Evolutionary conservation across 345 rosid species (phyloP), one percentile per base, ranked within the genome.

Genomic region (Excoecaria cochinchinensis): DNA sequence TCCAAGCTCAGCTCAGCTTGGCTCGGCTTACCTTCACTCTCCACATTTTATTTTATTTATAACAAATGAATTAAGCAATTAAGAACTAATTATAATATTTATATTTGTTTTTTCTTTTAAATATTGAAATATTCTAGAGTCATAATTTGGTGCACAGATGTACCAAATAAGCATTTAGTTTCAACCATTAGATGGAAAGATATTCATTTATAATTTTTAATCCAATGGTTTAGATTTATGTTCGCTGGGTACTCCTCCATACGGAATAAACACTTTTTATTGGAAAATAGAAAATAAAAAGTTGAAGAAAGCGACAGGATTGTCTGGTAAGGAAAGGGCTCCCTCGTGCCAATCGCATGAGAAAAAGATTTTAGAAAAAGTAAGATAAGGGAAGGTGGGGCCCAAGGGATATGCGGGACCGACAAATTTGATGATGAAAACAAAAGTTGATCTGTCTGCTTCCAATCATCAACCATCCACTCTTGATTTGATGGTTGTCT

Each of bases 401-500:
- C n/a, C n/a, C 13, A 4, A 11, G 8, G 22, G 68, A 52, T 36
- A 44, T 6, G 46, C 1, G 76, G 85, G 84, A 0, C 85, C 84
- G 74, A 68, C 19, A 31, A 31, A 19, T 5, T 0, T 64, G 15
- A 63, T 75, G 72, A 64, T 56, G 16, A 46, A 65, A 75, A 76
- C 74, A 77, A 78, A 73, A 74, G 63, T 78, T 82, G 53, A 77
- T 79, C 79, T 82, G 86, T 90, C 88, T 79, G 85, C 75, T 81
- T 84, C 89, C 87, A 80, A 89, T 86, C 91, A 89, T 85, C 74
- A 78, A 52, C 80, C 78, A 82, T 74, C 82, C 79, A 76, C 77
- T 77, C 47, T 74, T 86, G 88, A 89, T 87, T 82, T 81, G 86
- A 86, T 84, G 85, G 82, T 82, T 82, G 84, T 74, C 85, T 69